Base-by-base conservation (phyloP, 208 protist species). In the Acanthamoeba lugdunensis region DNA sequence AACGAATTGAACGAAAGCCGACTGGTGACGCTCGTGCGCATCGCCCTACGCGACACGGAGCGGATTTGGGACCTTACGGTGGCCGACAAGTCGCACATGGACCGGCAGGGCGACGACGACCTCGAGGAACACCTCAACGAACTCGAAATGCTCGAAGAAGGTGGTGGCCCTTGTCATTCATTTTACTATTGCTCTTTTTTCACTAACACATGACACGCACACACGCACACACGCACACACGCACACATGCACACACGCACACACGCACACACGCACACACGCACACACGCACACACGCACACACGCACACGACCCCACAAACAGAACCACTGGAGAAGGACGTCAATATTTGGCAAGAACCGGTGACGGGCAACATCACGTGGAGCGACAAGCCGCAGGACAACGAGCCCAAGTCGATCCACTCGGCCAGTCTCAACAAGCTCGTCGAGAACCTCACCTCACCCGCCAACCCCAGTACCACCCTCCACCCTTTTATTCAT, bases 291-390 rank as follows among this genome's bases (percentile, higher is more conserved):
- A 18, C 14, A 9, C 30, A n/a, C 18, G 2, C 6, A 4, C n/a
- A 11, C 8, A 14, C 28, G 21, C 37, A 8, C 11, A 37, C 41
- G 13, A 37, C 79, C 5, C 25, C 21, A 28, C 58, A n/a, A 37
- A 14, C n/a, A 87, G 79, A 87, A 58, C 41, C 52, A 58, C 52
- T 87, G 11, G 48, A 87, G 41, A 87, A 50, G 41, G 79, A 61
- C n/a, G 52, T 61, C n/a, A 92, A 92, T 92, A 92, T 95, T 30
- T 95, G 93, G 93, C 30, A 94, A 30, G 90, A 94, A 54, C 92
- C 92, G 33, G 28, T 23, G 61, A 90, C 95, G 52, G 69, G 69
- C 30, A 48, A 48, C 69, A 28, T 77, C 23, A 18, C 37, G 37
- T 77, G 69, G 69, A 77, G 69, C 69, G 69, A 77, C 33, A 87